phyloP scores from a whole-genome alignment of 2,329 filamentous ascomycete species.

The Fusarium clavum region DNA sequence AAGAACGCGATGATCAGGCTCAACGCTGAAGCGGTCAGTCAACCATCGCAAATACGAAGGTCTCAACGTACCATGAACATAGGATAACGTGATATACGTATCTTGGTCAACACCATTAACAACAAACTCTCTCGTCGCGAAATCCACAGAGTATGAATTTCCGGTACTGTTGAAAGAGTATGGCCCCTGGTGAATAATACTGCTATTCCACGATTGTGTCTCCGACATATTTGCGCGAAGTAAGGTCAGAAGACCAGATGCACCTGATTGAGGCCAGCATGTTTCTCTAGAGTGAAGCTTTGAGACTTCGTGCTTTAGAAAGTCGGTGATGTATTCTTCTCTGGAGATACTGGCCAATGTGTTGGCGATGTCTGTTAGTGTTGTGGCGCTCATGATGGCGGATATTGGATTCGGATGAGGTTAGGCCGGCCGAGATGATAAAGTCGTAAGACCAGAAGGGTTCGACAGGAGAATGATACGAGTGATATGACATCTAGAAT shows the following conservation, averaged over 20 bases:
- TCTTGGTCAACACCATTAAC: constrained; percentile 17
- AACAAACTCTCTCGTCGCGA: neutral
- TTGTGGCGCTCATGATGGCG: neutral
- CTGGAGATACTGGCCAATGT: neutral
- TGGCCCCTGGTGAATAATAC: neutral
- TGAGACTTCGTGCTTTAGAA: constrained; percentile 2
- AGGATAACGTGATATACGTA: neutral
- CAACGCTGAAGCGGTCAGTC: neutral
- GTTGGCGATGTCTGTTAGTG: neutral
- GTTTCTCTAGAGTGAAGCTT: constrained; percentile 9
- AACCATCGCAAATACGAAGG: too few relatives aligned
- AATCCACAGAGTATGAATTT: neutral
- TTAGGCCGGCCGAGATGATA: neutral
- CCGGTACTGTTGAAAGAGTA: constrained; percentile 1
- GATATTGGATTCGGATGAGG: neutral
- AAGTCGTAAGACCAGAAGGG: neutral
- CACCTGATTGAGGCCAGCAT: constrained; percentile 17
- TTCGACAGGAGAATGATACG: neutral
- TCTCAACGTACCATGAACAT: constrained; percentile 4
- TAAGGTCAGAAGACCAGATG: neutral
- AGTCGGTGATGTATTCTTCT: constrained; percentile 2
- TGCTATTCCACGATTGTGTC: neutral
- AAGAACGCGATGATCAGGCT: constrained; percentile 16
- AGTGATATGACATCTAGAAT: neutral
- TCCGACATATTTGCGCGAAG: neutral